Base-by-base conservation (phyloP, 1,284 basidiomycete genomes). In the Rhizoctonia solani region DNA sequence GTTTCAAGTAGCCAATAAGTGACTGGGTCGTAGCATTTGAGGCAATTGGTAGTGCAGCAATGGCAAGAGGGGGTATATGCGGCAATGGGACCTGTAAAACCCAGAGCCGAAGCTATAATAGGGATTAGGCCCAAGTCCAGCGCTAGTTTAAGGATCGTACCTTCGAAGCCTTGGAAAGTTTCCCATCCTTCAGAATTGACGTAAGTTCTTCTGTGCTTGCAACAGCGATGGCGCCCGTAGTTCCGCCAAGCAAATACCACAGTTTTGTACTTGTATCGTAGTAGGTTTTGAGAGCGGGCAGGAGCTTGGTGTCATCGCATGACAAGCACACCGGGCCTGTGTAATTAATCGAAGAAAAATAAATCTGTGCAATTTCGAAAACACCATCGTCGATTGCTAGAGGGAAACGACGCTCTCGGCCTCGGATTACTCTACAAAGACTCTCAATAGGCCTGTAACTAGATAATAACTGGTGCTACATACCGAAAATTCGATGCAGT, bases 161-260 rank as follows among this genome's bases (percentile, higher is more conserved):
- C 41, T 21, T 44, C 4, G 46, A 8, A 74, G 32, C 32, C 32
- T 34, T 34, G 32, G 32, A 34, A 34, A 34, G 4, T 34, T 34
- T 34, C 32, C 32, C 32, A 4, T 34, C 11, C 32, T 34, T 34
- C 4, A 34, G 32, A 34, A 34, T 34, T 34, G 32, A 34, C 32
- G 54, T 68, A 70, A 1, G 71, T 14, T 29, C 70, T 59, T 73
- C 68, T 0, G 50, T 34, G 11, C 32, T 32, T 3, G 74, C 69
- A 1, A 42, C 19, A 3, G 25, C 42, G 9, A 74, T 37, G 14
- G 75, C 72, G 1, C 72, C 73, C 3, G 68, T 68, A 16, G 67
- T 50, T 8, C 39, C 68, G 6, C 77, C 77, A 5, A 78, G 69
- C 0, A 77, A 21, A 61, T 69, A 74, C 63, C 74, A 70, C 0